Percentiles rank a stretch among this genome's conserved stretches.
phyloP scores from a whole-genome alignment of 768 basidiomycete genomes.

The Boletus vermiculosoides region DNA sequence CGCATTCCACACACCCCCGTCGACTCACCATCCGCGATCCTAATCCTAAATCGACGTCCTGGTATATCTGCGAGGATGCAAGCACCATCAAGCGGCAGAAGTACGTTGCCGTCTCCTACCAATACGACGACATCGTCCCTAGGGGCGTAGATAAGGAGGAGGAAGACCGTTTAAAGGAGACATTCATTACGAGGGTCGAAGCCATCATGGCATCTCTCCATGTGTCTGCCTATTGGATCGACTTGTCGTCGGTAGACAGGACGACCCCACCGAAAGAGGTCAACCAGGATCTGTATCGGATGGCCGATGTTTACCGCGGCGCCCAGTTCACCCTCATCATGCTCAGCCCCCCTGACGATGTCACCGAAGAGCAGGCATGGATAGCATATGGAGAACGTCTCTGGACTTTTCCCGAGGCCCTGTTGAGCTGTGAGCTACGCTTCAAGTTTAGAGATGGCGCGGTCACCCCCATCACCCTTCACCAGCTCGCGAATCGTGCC shows the following conservation, averaged over 20 bases:
- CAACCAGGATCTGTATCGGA: constrained; percentile 22
- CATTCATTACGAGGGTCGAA: constrained; percentile 9
- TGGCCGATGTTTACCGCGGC: constrained; percentile 22
- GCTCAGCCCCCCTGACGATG: background rate
- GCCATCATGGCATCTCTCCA: constrained; percentile 3
- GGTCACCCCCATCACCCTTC: constrained; percentile 22
- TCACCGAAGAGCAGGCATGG: constrained; percentile 13
- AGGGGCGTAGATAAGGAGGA: background rate
- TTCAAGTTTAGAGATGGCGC: constrained; percentile 11
- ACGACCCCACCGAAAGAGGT: background rate
- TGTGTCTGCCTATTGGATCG: constrained; percentile 24
- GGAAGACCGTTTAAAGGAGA: background rate
- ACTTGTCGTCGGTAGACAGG: constrained; percentile 5
- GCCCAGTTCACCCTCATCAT: constrained; percentile 28
- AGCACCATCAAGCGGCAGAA: constrained; percentile 5
- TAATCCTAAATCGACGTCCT: background rate
- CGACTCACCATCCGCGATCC: constrained; percentile 16
- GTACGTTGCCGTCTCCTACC: constrained; percentile 24
- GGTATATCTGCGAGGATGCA: constrained; percentile 1
- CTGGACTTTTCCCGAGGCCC: constrained; percentile 24
- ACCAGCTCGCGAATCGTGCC: constrained; percentile 24
- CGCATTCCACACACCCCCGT: constrained; percentile 15
- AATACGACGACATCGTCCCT: constrained; percentile 11
- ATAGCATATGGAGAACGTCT: constrained; percentile 21
- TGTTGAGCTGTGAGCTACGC: constrained; percentile 21